Conservation (phyloP, 768 basidiomycete species). For the Pleurotus eryngii region DNA sequence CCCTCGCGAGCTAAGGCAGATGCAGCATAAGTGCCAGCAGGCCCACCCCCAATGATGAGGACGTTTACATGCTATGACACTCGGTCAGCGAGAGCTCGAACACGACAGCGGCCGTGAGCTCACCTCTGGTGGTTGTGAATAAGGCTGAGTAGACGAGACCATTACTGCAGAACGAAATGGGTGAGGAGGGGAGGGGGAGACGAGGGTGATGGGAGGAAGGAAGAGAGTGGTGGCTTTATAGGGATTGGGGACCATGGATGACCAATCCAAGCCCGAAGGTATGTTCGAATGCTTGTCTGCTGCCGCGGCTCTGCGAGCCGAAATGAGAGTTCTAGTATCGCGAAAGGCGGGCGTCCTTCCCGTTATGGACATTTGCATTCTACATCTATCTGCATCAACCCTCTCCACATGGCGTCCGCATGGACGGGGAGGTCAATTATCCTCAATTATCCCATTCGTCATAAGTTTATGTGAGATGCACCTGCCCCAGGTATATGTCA, state of each 20-base stretch:
- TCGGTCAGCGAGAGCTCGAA: not conserved
- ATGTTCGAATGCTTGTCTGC: not conserved
- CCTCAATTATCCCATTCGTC: too few relatives aligned
- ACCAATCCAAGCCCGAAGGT: conserved; percentile 7
- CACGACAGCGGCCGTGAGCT: not conserved
- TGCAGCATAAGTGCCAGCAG: conserved; percentile 56
- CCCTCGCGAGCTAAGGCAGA: conserved; percentile 55
- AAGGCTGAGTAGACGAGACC: not conserved
- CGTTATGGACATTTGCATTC: not conserved
- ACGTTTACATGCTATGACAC: conserved; percentile 37
- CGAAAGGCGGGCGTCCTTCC: not conserved
- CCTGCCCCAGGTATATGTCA: too few relatives aligned
- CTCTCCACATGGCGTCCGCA: not conserved
- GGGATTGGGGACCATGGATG: not conserved
- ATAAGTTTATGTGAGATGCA: too few relatives aligned
- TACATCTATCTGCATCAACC: not conserved
- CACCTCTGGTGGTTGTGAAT: conserved; percentile 7
- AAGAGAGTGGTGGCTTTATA: not conserved
- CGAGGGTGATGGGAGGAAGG: not conserved
- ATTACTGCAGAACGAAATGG: not conserved
- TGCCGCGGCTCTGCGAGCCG: conserved; percentile 3
- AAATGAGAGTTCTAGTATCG: not conserved
- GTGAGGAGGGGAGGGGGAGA: not conserved
- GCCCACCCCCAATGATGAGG: conserved; percentile 50
- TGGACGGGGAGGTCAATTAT: not conserved